A percentile compares a stretch with the other conserved stretches of the same genome.
phyloP scores from a whole-genome alignment of 1,284 basidiomycete species.

The Gymnopus androsaceus region DNA sequence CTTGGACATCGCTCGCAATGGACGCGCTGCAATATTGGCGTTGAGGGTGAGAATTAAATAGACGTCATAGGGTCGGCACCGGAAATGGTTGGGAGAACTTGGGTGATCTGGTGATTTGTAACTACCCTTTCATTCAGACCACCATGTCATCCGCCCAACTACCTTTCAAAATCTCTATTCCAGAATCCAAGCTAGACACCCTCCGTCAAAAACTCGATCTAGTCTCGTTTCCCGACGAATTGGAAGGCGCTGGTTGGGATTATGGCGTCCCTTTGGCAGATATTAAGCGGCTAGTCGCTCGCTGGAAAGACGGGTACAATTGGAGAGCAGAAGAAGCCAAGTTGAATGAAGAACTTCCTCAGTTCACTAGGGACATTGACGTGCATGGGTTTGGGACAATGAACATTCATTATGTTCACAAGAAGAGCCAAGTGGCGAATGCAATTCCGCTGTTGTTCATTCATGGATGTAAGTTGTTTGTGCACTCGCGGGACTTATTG shows the following conservation, averaged over 20 bases:
- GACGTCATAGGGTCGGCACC: no score
- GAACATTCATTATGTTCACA: conserved; percentile 16
- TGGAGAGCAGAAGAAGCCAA: conserved; percentile 43
- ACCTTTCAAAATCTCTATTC: conserved; percentile 32
- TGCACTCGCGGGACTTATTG: background rate
- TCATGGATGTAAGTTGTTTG: conserved; percentile 43
- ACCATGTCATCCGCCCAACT: conserved; percentile 20
- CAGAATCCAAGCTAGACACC: conserved; percentile 31
- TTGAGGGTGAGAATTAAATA: no score
- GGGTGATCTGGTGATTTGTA: no score
- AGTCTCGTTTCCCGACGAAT: conserved; percentile 42
- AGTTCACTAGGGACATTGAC: conserved; percentile 11
- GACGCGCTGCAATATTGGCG: no score
- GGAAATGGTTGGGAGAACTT: no score
- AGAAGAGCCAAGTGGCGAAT: conserved; percentile 28
- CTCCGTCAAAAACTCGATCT: conserved; percentile 37
- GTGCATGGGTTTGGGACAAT: conserved; percentile 7
- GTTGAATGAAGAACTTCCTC: conserved; percentile 41
- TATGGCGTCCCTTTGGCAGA: conserved; percentile 44
- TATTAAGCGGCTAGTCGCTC: conserved; percentile 36
- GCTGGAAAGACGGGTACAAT: conserved; percentile 44
- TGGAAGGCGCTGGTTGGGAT: conserved; percentile 38
- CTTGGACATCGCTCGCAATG: no score
- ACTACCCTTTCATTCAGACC: background rate
- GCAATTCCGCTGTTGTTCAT: conserved; percentile 51